Conservation (phyloP, 2,329 filamentous ascomycete genomes). For the Alternaria metachromatica region DNA sequence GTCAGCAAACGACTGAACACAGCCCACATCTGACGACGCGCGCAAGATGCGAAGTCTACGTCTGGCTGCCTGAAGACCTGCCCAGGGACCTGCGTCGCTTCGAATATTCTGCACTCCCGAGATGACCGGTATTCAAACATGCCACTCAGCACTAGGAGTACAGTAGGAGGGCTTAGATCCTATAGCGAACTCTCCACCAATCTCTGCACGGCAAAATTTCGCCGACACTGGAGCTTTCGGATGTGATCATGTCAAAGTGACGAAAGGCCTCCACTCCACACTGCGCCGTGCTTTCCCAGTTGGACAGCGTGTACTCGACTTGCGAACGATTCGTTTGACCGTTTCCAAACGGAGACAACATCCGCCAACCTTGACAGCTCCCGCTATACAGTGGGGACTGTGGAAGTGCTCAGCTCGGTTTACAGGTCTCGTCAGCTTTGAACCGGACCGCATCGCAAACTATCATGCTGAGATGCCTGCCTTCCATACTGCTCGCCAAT, state of each 20-base stretch:
- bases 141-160: neutral
- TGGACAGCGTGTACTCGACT: neutral
- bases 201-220: neutral
- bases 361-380: neutral
- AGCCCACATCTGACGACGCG: neutral
- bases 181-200: neutral
- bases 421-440: neutral
- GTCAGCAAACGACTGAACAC: neutral
- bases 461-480: neutral
- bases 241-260: neutral
- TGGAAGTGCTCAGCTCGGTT: neutral
- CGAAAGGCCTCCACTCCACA: neutral
- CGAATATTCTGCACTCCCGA: neutral
- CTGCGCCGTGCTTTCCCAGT: neutral
- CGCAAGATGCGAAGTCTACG: neutral
- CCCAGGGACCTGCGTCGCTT: neutral
- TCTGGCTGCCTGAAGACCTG: neutral
- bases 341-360: neutral
- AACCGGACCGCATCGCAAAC: neutral
- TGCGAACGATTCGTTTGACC: neutral
- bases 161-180: no score
- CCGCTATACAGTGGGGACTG: neutral
- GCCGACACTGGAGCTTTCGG: neutral
- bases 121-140: neutral
- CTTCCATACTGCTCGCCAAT: neutral